These are phyloP conservation scores for Picea glauca DNA, from an alignment of 75 land plant species.

Conservation along the genomic window DNA sequence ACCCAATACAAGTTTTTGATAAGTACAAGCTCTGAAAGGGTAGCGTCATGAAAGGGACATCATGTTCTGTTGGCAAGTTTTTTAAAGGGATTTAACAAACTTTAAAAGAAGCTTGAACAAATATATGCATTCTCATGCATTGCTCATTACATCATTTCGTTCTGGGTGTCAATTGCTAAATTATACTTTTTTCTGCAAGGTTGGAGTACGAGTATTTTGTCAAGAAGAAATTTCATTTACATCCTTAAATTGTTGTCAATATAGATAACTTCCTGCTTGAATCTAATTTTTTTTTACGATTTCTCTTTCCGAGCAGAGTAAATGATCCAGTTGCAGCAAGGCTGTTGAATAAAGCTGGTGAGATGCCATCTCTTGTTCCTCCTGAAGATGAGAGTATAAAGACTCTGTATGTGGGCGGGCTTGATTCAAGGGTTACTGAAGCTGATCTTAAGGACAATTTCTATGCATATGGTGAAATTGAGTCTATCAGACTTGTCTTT, in stretches of 20 bases:
- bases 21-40: too few species aligned
- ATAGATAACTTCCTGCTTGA: background rate
- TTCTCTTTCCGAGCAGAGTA: conserved; percentile 52
- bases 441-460: conserved; percentile 89
- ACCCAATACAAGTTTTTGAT: too few species aligned
- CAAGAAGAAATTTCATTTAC: background rate
- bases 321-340: conserved; percentile 97
- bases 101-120: background rate
- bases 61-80: too few species aligned
- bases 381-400: conserved; percentile 92
- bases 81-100: too few species aligned
- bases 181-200: background rate
- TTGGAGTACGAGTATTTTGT: background rate
- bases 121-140: background rate
- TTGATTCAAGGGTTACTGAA: conserved; percentile 72
- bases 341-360: conserved; percentile 91
- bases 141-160: conserved; percentile 2
- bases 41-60: too few species aligned
- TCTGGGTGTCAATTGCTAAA: background rate
- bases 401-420: conserved; percentile 93
- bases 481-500: conserved; percentile 71
- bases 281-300: background rate
- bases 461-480: conserved; percentile 96
- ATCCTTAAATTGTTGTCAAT: conserved; percentile 5
- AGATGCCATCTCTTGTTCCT: conserved; percentile 84